Base-by-base conservation (phyloP, 2,329 filamentous ascomycete species). In the Talaromyces albobiverticillius region DNA sequence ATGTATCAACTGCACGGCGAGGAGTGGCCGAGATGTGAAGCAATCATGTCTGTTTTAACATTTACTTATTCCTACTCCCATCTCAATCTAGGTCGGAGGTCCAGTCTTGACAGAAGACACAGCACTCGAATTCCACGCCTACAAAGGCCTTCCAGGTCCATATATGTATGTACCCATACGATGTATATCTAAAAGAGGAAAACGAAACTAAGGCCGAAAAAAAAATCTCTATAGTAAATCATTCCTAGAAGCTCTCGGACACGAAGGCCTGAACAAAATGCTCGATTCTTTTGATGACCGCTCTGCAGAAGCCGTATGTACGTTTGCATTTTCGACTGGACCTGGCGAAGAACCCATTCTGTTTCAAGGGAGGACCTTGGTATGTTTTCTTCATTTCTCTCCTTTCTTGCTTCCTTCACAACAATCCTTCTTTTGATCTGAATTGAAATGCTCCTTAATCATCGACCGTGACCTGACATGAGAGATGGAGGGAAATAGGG, bases 101-200 rank as follows among this genome's bases (percentile, higher is more conserved):
- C 92, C 95, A 3, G 94, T 96, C 8, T 79, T 99, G 36, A 93
- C 96, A 10, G 94, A 99, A 74, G 94, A 99, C 72, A 99, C 94
- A 14, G 91, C 91, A 62, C 80, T 99, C 46, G 95, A 91, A 77
- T 99, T 96, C 70, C 87, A 89, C 67, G 92, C 93, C 18, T 82
- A 96, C 57, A 85, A 89, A 56, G 92, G 91, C n/a, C 80, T 99
- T 26, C 94, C 94, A 2, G 94, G 94, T 1, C 90, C 93, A 38
- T 99, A 99, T 71, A 95, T 99, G 93, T 56, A 56, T 42, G 51
- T 95, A 79, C 62, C 83, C 75, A 10, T 14, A 18, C 40, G 22
- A 4, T 9, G 1, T 8, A 45, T 43, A 13, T 36, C 26, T 10
- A 9, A 14, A 34, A 34, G 4, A 40, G 16, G 32, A 34, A 25